Evolutionary conservation across 306 rosid genomes (phyloP), one percentile per base, ranked within the genome.

Genomic region (Quercus glauca): DNA sequence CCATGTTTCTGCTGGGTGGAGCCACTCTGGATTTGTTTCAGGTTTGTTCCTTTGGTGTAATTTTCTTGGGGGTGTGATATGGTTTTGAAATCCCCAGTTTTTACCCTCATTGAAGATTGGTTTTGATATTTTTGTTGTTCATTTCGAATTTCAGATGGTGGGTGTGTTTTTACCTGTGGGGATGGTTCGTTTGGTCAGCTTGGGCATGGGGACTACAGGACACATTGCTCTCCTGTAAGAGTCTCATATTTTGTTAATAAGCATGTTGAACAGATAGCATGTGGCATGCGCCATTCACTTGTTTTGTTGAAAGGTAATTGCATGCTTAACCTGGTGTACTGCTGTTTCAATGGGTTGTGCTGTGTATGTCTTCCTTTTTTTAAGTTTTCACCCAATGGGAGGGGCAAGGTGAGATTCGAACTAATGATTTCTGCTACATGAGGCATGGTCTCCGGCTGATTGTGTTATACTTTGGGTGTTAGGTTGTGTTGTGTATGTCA

Each of bases 151-250:
- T 29, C 71, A 93, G 99, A 87, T 87, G 33, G 35, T 18, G 92
- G 97, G 55, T 70, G 41, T 73, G 73, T 91, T 67, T 95, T 89
- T 88, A 93, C 92, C 14, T 95, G 97, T 80, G 99, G 94, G 29
- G 98, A 93, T 79, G 98, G 98, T 21, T 83, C 94, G 1, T 95
- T 95, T 88, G 99, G 97, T 69, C 99, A 95, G 92, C 94, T 95
- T n/a, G 98, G 98, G 43, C 99, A 90, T 82, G 97, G 98, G 5
- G 93, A 93, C 78, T 71, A 71, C 77, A 82, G 69, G 33, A 90
- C 92, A 20, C 94, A 74, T 59, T 56, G 83, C 73, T 80, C 80
- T 23, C 97, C 99, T 75, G 79, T 87, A 4, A 81, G 76, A 85
- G 87, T 93, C 69, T 79, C 93, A 5, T 89, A 19, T 82, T 91